phyloP scores from a whole-genome alignment of 352 stramenopile species.

The Sclerospora graminicola region DNA sequence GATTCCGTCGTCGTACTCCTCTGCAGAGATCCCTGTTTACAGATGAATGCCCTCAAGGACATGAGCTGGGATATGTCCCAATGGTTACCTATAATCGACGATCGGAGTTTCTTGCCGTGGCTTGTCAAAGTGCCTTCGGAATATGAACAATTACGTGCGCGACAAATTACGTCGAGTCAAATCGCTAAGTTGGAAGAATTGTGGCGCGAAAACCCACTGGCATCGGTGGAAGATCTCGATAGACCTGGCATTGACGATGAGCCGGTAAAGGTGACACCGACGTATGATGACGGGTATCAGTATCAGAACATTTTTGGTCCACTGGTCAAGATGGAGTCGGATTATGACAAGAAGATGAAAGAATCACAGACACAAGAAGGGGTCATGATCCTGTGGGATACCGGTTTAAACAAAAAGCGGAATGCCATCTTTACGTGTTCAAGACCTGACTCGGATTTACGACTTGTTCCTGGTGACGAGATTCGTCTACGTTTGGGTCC shows the following conservation, averaged over 20 bases:
- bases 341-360: conserved; percentile 99
- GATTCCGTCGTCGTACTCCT: conserved; percentile 96
- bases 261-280: conserved; percentile 71
- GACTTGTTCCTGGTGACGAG: conserved; percentile 95
- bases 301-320: conserved; percentile 99
- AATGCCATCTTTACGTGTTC: conserved; percentile 93
- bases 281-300: conserved; percentile 99
- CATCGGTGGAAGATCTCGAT: conserved; percentile 94
- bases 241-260: conserved; percentile 88
- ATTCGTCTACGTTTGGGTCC: conserved; percentile 89
- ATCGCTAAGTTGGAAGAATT: conserved; percentile 87
- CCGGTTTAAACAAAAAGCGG: conserved; percentile 93
- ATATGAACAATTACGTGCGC: conserved; percentile 87
- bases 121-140: conserved; percentile 92
- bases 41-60: conserved; percentile 95
- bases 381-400: conserved; percentile 91
- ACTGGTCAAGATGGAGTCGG: conserved; percentile 99
- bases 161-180: conserved; percentile 89
- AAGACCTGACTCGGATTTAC: conserved; percentile 79
- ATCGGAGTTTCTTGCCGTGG: conserved; percentile 95
- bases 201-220: conserved; percentile 96
- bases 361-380: conserved; percentile 93
- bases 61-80: conserved; percentile 99
- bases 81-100: conserved; percentile 97
- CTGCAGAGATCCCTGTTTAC: conserved; percentile 93